Percentiles rank a stretch among this genome's conserved stretches.
phyloP scores from a whole-genome alignment of 2,329 filamentous ascomycete species.

The Ophiosphaerella herpotricha region DNA sequence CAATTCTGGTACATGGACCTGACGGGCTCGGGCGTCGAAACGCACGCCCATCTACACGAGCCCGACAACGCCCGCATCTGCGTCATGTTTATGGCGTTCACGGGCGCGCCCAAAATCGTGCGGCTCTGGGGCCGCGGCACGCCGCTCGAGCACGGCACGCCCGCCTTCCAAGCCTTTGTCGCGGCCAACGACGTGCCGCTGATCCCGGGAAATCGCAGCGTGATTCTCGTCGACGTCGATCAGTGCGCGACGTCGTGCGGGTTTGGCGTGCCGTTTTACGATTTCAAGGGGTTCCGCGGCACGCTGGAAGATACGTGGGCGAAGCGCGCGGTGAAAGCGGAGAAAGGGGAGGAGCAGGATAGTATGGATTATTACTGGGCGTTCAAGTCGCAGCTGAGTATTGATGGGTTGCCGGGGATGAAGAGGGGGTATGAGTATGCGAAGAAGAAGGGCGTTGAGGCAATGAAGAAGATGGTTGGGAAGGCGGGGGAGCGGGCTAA shows the following conservation, averaged over 20 bases:
- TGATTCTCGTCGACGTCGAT: constrained; percentile 51
- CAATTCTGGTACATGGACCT: constrained; percentile 54
- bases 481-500: constrained; percentile 2
- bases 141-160: constrained; percentile 45
- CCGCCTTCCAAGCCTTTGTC: constrained; percentile 43
- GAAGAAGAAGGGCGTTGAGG: constrained; percentile 43
- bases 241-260: constrained; percentile 52
- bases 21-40: constrained; percentile 51
- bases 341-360: constrained; percentile 45
- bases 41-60: constrained; percentile 50
- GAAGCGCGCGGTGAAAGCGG: constrained; percentile 45
- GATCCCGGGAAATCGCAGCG: constrained; percentile 45
- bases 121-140: constrained; percentile 49
- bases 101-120: constrained; percentile 49
- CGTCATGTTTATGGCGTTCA: constrained; percentile 48
- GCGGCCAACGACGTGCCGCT: constrained; percentile 37
- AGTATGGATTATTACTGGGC: constrained; percentile 53
- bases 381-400: constrained; percentile 49
- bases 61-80: constrained; percentile 39
- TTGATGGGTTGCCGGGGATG: constrained; percentile 53
- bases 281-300: constrained; percentile 48
- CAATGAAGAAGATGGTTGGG: constrained; percentile 51
- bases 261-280: constrained; percentile 51
- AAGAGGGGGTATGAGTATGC: constrained; percentile 45
- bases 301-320: constrained; percentile 50